Percentiles rank a stretch among this genome's conserved stretches.
phyloP scores from a whole-genome alignment of 2,329 filamentous ascomycete genomes.

The Aspergillus sp. region DNA sequence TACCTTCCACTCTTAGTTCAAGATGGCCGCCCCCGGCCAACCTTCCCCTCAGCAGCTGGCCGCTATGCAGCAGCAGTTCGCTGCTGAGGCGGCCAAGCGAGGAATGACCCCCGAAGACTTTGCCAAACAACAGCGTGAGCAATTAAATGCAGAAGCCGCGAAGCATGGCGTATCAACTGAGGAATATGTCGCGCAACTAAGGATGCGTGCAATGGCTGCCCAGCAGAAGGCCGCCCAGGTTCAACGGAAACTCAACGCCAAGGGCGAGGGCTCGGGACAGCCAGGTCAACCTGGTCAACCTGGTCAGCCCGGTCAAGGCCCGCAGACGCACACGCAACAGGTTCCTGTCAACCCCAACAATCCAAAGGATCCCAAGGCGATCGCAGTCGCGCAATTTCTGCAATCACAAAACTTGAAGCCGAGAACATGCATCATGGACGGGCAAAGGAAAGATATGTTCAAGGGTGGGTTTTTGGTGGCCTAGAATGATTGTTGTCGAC shows the following conservation, averaged over 20 bases:
- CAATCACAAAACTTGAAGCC: conserved; percentile 81
- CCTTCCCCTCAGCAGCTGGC: conserved; percentile 83
- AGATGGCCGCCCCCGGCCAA: conserved; percentile 40
- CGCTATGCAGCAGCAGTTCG: conserved; percentile 78
- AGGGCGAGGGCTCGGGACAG: conserved; percentile 9
- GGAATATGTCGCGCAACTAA: conserved; percentile 47
- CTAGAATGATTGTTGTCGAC: background rate
- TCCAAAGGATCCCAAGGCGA: conserved; percentile 82
- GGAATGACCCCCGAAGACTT: conserved; percentile 86
- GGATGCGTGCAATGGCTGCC: conserved; percentile 49
- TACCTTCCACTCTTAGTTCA: conserved; percentile 6
- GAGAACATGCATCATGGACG: conserved; percentile 88
- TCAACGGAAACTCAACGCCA: conserved; percentile 37
- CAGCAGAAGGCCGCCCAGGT: conserved; percentile 38
- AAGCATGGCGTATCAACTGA: conserved; percentile 55
- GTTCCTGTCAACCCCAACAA: conserved; percentile 48
- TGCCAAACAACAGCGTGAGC: conserved; percentile 59
- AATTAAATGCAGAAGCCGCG: conserved; percentile 47
- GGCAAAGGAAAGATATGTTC: conserved; percentile 98
- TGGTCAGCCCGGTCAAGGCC: conserved; percentile 32
- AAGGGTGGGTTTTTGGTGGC: conserved; percentile 59
- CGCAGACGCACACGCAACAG: conserved; percentile 40
- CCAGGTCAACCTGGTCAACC: conserved; percentile 12
- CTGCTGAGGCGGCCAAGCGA: conserved; percentile 76
- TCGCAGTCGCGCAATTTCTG: conserved; percentile 88